Evolutionary conservation across 495 filamentous ascomycete species (phyloP), one percentile per base, ranked within the genome.

Genomic region (Ramalina peruviana): DNA sequence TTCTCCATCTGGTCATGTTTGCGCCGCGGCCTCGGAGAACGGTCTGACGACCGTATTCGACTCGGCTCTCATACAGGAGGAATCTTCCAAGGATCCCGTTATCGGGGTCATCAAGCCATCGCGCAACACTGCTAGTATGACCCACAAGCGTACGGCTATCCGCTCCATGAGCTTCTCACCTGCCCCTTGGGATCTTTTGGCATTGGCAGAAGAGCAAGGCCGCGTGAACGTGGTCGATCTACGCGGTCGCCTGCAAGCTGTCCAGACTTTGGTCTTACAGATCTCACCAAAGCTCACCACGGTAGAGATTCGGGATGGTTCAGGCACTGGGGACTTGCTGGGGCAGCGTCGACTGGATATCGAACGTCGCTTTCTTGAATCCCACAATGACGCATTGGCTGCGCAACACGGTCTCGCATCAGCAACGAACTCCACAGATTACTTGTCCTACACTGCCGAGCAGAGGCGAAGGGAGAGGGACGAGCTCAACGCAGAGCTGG

Each of bases 91-190:
- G 17, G 57, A 76, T 40, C 64, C 72, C 2, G 58, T 73, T 12
- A 57, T 71, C 13, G 60, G 64, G 23, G 49, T 69, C 3, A 52
- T 73, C n/a, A 62, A 55, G 23, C 69, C 71, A 11, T 69, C 69
- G 21, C 57, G 69, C 54, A 59, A 62, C 10, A 54, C 61, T 45
- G 2, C 30, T 10, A 7, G 30, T 11, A 43, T 37, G 4, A 19
- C 27, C 12, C 30, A 23, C 33, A 40, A 79, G 40, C 73, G 71
- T 17, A 90, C 93, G 49, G 88, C 92, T 40, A 80, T 98, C 46
- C 79, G 92, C 46, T 85, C 87, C 48, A 90, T 98, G 80, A 73
- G 80, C 20, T 98, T 98, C 61, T 83, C 85, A 0, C 88, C 92
- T 3, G 85, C 83, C 17, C 86, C 89, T 10, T 85, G 81, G 76